phyloP scores from a whole-genome alignment of 768 basidiomycete species.

The Stropharia rugosoannulata region DNA sequence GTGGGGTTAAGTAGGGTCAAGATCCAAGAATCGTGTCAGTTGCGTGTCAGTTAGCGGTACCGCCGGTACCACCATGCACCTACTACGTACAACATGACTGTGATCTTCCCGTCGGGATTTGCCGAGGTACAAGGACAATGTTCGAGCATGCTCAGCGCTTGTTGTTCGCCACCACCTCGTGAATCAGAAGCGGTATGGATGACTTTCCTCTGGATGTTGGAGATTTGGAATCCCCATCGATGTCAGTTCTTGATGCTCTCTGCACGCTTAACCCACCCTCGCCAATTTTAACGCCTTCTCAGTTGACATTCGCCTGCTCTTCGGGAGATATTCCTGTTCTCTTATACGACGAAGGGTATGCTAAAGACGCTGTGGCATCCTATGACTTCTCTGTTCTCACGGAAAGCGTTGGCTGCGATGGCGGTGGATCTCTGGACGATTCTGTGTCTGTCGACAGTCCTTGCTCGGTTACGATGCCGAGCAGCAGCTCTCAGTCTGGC shows the following conservation, averaged over 20 bases:
- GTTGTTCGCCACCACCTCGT: neutral
- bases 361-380: conserved; percentile 3
- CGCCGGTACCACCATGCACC: no score
- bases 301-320: conserved; percentile 33
- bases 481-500: neutral
- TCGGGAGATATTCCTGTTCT: conserved; percentile 55
- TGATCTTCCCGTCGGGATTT: neutral
- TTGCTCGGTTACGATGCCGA: neutral
- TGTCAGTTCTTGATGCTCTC: conserved; percentile 38
- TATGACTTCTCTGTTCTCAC: neutral
- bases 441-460: neutral
- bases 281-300: conserved; percentile 41
- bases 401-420: neutral
- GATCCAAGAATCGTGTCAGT: no score
- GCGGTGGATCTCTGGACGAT: neutral
- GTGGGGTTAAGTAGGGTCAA: no score
- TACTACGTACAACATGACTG: no score
- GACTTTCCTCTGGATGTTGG: conserved; percentile 20
- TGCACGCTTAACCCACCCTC: conserved; percentile 42
- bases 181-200: conserved; percentile 4
- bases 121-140: neutral
- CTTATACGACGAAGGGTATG: conserved; percentile 34
- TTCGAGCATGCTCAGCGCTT: no score
- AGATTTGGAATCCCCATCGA: conserved; percentile 32
- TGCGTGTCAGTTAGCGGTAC: no score